Conservation (phyloP, 768 basidiomycete genomes). For the Termitomyces sp. region DNA sequence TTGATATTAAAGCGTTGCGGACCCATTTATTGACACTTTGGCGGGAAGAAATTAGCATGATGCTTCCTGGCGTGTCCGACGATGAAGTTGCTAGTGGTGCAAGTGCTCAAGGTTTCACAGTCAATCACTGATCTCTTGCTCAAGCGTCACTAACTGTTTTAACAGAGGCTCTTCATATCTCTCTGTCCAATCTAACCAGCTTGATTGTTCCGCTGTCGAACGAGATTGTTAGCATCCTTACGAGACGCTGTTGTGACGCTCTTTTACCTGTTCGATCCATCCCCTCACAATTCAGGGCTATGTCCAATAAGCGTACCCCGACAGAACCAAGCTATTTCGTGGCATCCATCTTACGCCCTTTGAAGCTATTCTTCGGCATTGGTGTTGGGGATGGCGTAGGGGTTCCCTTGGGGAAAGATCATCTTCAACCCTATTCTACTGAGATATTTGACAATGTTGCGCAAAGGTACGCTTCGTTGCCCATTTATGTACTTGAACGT, state of each 20-base stretch:
- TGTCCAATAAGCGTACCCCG: constrained; percentile 67
- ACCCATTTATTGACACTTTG: constrained; percentile 53
- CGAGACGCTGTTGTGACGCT: constrained; percentile 78
- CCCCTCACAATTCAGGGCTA: constrained; percentile 85
- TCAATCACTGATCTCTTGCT: constrained; percentile 5
- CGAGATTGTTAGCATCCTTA: constrained; percentile 67
- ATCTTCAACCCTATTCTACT: constrained; percentile 44
- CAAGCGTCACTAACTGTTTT: constrained; percentile 1
- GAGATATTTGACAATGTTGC: constrained; percentile 71
- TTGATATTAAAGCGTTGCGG: constrained; percentile 61
- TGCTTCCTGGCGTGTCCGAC: constrained; percentile 46
- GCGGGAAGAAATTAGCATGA: constrained; percentile 57
- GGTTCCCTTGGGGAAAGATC: constrained; percentile 46
- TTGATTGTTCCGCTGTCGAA: constrained; percentile 54
- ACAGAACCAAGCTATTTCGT: constrained; percentile 87
- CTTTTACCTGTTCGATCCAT: constrained; percentile 83
- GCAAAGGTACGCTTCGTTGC: constrained; percentile 42
- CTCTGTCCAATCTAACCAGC: constrained; percentile 42
- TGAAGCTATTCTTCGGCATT: constrained; percentile 68
- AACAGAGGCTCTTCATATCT: constrained; percentile 52
- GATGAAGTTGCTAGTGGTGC: constrained; percentile 21
- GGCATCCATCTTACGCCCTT: constrained; percentile 69
- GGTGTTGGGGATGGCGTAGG: constrained; percentile 58
- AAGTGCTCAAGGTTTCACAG: constrained; percentile 46
- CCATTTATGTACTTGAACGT: background rate